A percentile compares a stretch with the other conserved stretches of the same genome.
These are phyloP conservation scores for Spatholobus suberectus DNA, from an alignment of 306 rosid species.

Conservation along the genomic window DNA sequence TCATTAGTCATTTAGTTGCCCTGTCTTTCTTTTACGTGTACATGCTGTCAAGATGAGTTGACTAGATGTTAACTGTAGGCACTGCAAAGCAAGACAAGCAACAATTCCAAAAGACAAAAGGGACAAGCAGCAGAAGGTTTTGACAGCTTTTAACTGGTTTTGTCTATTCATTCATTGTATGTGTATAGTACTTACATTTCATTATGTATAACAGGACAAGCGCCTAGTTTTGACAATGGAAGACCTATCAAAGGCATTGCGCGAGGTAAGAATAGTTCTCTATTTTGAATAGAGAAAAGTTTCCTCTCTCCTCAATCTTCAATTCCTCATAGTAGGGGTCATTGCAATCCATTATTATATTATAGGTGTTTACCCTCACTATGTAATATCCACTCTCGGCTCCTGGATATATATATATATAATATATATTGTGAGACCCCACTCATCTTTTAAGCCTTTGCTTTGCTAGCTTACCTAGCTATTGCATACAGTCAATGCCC, in stretches of 20 bases:
- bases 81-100: constrained; percentile 90
- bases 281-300: constrained; percentile 30
- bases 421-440: background rate
- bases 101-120: constrained; percentile 89
- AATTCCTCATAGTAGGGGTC: background rate
- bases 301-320: constrained; percentile 7
- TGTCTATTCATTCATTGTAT: background rate
- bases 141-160: constrained; percentile 10
- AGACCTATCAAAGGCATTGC: constrained; percentile 78
- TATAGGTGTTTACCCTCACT: background rate
- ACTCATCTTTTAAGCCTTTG: constrained; percentile 1
- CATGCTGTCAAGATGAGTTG: constrained; percentile 30
- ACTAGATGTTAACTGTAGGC: constrained; percentile 62
- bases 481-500: background rate
- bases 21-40: constrained; percentile 1
- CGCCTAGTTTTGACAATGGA: constrained; percentile 84
- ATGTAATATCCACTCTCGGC: background rate
- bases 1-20: constrained; percentile 13
- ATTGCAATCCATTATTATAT: background rate
- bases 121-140: constrained; percentile 95
- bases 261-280: constrained; percentile 61
- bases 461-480: background rate
- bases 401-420: background rate
- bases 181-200: constrained; percentile 33
- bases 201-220: constrained; percentile 70